Conservation (phyloP, 2,329 filamentous ascomycete species). For the Xylariales sp. region DNA sequence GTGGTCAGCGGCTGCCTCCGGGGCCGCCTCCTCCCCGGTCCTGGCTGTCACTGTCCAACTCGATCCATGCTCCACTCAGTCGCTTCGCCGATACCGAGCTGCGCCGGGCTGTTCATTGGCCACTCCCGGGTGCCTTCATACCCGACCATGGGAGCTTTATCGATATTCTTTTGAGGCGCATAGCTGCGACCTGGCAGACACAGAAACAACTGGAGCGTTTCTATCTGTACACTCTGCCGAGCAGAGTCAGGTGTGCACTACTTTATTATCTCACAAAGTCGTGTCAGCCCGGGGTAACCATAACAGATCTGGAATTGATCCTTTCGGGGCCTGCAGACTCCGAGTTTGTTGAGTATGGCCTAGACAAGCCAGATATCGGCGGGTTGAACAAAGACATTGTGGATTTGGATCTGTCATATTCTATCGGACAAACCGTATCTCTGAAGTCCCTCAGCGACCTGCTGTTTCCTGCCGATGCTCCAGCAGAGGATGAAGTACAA, state of each 20-base stretch:
- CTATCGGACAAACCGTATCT: conserved; percentile 44
- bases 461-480: conserved; percentile 35
- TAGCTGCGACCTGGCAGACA: conserved; percentile 51
- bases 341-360: conserved; percentile 21
- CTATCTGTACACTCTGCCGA: conserved; percentile 52
- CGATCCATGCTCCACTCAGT: conserved; percentile 20
- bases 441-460: conserved; percentile 49
- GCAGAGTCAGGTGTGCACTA: conserved; percentile 46
- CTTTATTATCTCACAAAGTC: conserved; percentile 45
- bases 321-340: conserved; percentile 21
- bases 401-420: conserved; percentile 50
- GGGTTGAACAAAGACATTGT: conserved; percentile 41
- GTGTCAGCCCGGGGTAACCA: conserved; percentile 40
- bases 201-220: conserved; percentile 53
- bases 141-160: conserved; percentile 45
- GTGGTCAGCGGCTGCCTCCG: conserved; percentile 48
- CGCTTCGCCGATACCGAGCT: conserved; percentile 9
- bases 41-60: conserved; percentile 41
- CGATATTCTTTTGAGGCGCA: conserved; percentile 43
- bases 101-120: conserved; percentile 15
- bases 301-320: conserved; percentile 43
- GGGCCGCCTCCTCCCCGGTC: conserved; percentile 57
- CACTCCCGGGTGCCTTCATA: conserved; percentile 39
- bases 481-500: conserved; percentile 25
- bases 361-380: conserved; percentile 20